These are phyloP conservation scores for Starmera pachycereana DNA, from an alignment of 805 yeast species.

Conservation along the genomic window DNA sequence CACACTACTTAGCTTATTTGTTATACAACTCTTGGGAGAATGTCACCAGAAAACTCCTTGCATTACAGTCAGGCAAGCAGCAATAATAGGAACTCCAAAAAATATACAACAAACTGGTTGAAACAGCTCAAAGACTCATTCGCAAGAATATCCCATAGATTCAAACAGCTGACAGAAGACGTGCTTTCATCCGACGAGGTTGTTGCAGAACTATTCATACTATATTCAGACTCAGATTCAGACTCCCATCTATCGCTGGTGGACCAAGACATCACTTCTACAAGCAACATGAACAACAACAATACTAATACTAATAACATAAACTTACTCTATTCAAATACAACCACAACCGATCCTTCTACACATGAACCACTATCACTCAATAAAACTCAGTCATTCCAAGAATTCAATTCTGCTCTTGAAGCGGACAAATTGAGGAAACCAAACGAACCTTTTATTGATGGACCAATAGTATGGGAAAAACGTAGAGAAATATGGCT, in stretches of 20 bases:
- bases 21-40: too few species aligned
- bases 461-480: constrained; percentile 62
- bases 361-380: constrained; percentile 4
- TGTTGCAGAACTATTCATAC: constrained; percentile 38
- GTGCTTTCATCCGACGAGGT: constrained; percentile 39
- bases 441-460: constrained; percentile 26
- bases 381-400: constrained; percentile 9
- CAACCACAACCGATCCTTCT: constrained; percentile 9
- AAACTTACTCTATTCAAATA: constrained; percentile 1
- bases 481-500: constrained; percentile 62
- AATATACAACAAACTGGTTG: constrained; percentile 1
- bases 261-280: constrained; percentile 14
- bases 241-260: constrained; percentile 10
- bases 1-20: too few species aligned
- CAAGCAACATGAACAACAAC: background rate
- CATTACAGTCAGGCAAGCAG: background rate
- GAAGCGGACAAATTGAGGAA: constrained; percentile 20
- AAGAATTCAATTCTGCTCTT: constrained; percentile 21
- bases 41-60: background rate
- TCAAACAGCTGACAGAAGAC: constrained; percentile 38
- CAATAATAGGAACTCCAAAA: background rate
- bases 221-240: constrained; percentile 24
- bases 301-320: background rate
- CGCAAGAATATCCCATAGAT: constrained; percentile 25
- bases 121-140: constrained; percentile 23